These are phyloP conservation scores for Rosa hybrid DNA, from an alignment of 331 rosid genomes.

Conservation along the genomic window DNA sequence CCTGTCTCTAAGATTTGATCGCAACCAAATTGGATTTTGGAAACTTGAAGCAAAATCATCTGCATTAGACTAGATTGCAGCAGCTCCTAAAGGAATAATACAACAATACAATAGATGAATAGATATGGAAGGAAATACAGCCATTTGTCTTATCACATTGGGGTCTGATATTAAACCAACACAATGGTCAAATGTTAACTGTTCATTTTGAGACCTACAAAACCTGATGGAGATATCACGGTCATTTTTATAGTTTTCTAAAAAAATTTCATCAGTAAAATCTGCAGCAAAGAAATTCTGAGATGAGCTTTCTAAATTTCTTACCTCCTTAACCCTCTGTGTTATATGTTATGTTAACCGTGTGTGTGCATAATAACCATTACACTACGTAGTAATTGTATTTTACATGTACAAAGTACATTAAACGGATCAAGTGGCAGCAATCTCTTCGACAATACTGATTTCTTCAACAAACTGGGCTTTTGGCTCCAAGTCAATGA, in stretches of 20 bases:
- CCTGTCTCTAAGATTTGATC: too few species aligned
- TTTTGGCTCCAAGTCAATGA: constrained; percentile 96
- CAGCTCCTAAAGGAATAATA: neutral
- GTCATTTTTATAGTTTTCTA: neutral
- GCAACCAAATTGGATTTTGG: too few species aligned
- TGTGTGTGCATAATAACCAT: neutral
- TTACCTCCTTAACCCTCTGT: neutral
- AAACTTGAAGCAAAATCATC: neutral
- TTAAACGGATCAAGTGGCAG: constrained; percentile 45
- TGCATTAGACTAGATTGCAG: neutral
- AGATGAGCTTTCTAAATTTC: neutral
- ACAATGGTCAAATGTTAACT: neutral
- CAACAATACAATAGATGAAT: too few species aligned
- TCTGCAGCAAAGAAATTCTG: neutral
- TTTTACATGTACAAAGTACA: neutral
- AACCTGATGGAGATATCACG: neutral
- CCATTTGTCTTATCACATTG: too few species aligned
- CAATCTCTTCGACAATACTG: constrained; percentile 53
- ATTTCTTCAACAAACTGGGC: constrained; percentile 58
- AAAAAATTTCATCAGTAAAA: neutral
- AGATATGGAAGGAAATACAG: too few species aligned
- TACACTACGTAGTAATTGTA: neutral
- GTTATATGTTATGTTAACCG: neutral
- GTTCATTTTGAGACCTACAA: neutral
- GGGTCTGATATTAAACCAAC: neutral